A percentile compares a stretch with the other conserved stretches of the same genome.
Evolutionary conservation across 176 grass and related monocot species (phyloP).

Genomic region (Triticum timopheevii): DNA sequence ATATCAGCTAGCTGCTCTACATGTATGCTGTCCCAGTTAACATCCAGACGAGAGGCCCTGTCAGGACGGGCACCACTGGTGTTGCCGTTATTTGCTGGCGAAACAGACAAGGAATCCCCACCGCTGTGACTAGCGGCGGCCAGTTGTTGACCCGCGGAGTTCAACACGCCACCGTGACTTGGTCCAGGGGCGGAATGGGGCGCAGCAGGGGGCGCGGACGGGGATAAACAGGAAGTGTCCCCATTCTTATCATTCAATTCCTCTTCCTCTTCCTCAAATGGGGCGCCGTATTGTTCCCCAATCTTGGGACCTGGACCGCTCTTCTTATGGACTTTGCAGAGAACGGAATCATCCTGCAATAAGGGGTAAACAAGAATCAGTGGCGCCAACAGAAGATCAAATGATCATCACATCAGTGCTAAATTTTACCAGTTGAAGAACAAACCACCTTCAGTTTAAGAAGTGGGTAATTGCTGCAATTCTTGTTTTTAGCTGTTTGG

Average conservation of each 20-base stretch:
- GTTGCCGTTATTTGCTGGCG: constrained; percentile 11
- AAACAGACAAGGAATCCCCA: background rate
- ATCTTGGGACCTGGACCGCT: constrained; percentile 82
- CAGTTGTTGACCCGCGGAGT: constrained; percentile 34
- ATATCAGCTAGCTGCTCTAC: constrained; percentile 41
- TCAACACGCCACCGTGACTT: background rate
- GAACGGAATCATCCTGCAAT: constrained; percentile 70
- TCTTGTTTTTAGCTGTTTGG: background rate
- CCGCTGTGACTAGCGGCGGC: background rate
- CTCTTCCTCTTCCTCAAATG: constrained; percentile 63
- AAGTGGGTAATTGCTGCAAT: background rate
- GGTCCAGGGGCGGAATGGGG: constrained; percentile 27
- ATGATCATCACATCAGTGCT: background rate
- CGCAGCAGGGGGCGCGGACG: constrained; percentile 31
- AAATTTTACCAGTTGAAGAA: constrained; percentile 12
- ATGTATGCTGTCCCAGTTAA: constrained; percentile 42
- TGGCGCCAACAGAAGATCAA: background rate
- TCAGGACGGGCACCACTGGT: constrained; percentile 3
- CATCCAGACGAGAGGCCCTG: constrained; percentile 8
- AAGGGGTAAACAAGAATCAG: background rate
- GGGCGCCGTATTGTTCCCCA: constrained; percentile 85
- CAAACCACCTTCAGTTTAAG: background rate
- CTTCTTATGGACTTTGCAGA: constrained; percentile 92
- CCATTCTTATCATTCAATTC: constrained; percentile 57
- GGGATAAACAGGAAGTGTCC: constrained; percentile 30